Evolutionary conservation across 371 early-diverging fungal species (phyloP).

Genomic region (Haplosporangium sp.): DNA sequence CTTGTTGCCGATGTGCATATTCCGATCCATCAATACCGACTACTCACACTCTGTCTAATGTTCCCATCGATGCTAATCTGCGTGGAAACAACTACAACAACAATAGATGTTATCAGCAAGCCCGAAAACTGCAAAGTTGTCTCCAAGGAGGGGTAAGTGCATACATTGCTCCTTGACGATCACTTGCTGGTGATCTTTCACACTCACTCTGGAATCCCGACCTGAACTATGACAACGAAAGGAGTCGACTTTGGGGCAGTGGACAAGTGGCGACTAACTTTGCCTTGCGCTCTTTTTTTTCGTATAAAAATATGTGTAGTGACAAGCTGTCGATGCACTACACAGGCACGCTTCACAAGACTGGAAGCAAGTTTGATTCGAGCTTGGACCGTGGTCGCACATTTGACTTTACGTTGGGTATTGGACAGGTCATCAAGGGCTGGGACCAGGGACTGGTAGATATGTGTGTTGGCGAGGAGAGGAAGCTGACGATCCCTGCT

Average conservation of each 20-base stretch:
- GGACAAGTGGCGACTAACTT: too few relatives aligned
- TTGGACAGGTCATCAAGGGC: slow-evolving; percentile 73
- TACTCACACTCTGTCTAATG: too few relatives aligned
- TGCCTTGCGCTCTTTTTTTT: background rate
- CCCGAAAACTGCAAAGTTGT: slow-evolving; percentile 27
- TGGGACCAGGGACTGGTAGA: slow-evolving; percentile 87
- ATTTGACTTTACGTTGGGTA: slow-evolving; percentile 78
- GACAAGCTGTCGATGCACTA: slow-evolving; percentile 86
- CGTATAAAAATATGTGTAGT: slow-evolving; percentile 40
- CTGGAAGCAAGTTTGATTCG: slow-evolving; percentile 83
- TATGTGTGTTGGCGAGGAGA: slow-evolving; percentile 91
- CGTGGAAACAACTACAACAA: background rate
- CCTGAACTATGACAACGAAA: background rate
- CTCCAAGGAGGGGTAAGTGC: slow-evolving; percentile 46
- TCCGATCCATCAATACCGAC: too few relatives aligned
- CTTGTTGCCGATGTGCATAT: too few relatives aligned
- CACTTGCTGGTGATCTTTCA: background rate
- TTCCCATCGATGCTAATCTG: too few relatives aligned
- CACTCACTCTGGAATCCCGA: too few relatives aligned
- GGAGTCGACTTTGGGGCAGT: too few relatives aligned
- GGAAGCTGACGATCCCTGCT: slow-evolving; percentile 84
- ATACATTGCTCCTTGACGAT: too few relatives aligned
- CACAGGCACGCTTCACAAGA: slow-evolving; percentile 76
- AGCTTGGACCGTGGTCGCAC: slow-evolving; percentile 76
- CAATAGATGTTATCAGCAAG: slow-evolving; percentile 28